Base-by-base conservation (phyloP, 495 filamentous ascomycete species). In the Apiosordaria backusii region DNA sequence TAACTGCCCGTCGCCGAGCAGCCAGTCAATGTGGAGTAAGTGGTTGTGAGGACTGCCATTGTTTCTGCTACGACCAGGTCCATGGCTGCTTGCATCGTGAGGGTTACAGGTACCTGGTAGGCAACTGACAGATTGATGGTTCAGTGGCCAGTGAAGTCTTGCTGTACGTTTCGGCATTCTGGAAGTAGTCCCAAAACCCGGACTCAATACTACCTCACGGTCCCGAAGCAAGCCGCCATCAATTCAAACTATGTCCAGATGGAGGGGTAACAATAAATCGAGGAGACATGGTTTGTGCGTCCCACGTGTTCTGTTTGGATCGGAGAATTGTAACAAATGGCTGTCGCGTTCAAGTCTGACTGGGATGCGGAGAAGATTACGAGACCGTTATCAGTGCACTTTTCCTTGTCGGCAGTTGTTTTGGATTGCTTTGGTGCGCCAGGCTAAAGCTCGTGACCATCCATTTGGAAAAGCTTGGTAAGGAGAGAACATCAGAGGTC, bases 331-430 rank as follows among this genome's bases (percentile, higher is more conserved):
- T 60, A 60, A 4, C 16, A 26, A 24, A 23, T 55, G 52, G 22
- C 52, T 60, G 22, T 24, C 23, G 26, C 10, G 24, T 26, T 23
- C 27, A 19, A 13, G 24, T 58, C 57, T 60, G 57, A 3, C 4
- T 15, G 6, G 7, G 57, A 22, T 65, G 35, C 63, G 63, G 29
- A 53, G 35, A 65, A 65, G 40, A 23, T 53, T 65, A 54, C 63
- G 63, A 61, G 57, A 65, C 24, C 35, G 61, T 65, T 58, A 65
- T 50, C 35, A 61, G 24, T 26, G 22, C 22, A 21, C 18, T 16
- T 50, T 25, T 2, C n/a, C 21, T 3, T 29, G 21, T 65, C 63
- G 63, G 63, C 63, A 61, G 57, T 65, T 65, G 63, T 27, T 65
- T 22, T 65, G 18, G 26, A 3, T 23, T n/a, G 19, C 53, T 7